Evolutionary conservation across 441 rosid genomes (phyloP).

Genomic region (Syzygium malaccense): DNA sequence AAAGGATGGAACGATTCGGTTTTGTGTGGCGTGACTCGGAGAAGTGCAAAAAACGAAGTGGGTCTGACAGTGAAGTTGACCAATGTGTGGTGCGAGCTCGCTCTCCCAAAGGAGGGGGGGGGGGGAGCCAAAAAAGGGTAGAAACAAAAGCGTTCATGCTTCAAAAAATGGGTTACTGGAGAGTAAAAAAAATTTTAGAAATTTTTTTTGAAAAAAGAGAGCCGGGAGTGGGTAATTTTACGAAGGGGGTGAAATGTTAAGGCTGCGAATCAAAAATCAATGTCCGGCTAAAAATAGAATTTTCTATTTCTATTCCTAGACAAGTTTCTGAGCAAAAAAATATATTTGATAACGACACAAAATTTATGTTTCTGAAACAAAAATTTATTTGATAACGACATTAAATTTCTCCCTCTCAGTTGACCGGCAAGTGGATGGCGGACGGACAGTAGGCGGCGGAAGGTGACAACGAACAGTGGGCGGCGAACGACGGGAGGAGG

Average conservation of each 20-base stretch:
- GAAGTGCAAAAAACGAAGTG: neutral
- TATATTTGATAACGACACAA: accelerated
- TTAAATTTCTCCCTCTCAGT: too few species aligned
- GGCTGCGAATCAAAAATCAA: neutral
- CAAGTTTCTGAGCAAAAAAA: too few species aligned
- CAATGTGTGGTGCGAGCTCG: neutral
- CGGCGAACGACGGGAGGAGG: too few species aligned
- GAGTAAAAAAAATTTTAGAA: neutral
- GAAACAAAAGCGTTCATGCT: neutral
- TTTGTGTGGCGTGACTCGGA: neutral
- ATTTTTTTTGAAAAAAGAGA: neutral
- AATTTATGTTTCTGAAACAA: too few species aligned
- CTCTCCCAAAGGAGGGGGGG: neutral
- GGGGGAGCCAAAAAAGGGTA: neutral
- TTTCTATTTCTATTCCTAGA: too few species aligned
- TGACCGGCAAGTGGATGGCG: too few species aligned
- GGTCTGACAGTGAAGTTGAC: neutral
- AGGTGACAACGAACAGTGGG: too few species aligned
- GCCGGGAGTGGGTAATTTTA: neutral
- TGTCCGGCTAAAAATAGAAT: too few species aligned
- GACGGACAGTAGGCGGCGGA: too few species aligned
- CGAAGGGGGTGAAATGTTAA: neutral
- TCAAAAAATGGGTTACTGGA: neutral
- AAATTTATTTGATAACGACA: too few species aligned
- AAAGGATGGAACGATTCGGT: neutral